phyloP scores from a whole-genome alignment of 2,329 filamentous ascomycete species.

The Sporothrix dimorphospora region DNA sequence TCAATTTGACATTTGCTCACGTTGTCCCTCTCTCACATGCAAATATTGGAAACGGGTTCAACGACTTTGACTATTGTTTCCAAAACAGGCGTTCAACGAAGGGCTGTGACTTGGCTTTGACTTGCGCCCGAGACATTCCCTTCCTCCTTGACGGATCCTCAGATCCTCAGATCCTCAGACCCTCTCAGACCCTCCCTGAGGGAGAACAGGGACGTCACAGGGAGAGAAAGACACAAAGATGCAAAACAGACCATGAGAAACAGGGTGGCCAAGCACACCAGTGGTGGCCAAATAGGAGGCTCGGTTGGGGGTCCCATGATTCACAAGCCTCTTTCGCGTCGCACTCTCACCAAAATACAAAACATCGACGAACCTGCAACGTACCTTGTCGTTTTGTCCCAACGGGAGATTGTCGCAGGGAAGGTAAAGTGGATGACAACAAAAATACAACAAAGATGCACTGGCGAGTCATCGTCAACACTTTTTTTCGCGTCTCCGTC shows the following conservation, averaged over 20 bases:
- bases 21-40: not conserved
- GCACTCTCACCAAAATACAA: not conserved
- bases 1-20: not conserved
- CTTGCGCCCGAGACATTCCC: not conserved
- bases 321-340: not conserved
- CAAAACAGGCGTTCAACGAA: not conserved
- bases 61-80: not conserved
- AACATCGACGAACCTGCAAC: not conserved
- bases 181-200: not conserved
- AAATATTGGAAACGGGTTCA: not conserved
- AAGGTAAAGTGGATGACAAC: not conserved
- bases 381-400: not conserved
- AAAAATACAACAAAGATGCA: not conserved
- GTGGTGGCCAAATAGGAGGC: no score
- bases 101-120: not conserved
- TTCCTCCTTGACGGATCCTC: not conserved
- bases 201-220: not conserved
- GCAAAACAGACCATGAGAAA: not conserved
- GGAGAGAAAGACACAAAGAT: not conserved
- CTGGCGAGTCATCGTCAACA: not conserved
- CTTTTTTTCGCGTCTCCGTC: not conserved
- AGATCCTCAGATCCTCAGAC: not conserved
- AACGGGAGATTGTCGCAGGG: not conserved
- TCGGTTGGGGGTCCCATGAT: not conserved
- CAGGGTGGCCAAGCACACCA: not conserved